These are phyloP conservation scores for Rubroboletus pulcherrimus DNA, from an alignment of 768 basidiomycete species.

Conservation along the genomic window DNA sequence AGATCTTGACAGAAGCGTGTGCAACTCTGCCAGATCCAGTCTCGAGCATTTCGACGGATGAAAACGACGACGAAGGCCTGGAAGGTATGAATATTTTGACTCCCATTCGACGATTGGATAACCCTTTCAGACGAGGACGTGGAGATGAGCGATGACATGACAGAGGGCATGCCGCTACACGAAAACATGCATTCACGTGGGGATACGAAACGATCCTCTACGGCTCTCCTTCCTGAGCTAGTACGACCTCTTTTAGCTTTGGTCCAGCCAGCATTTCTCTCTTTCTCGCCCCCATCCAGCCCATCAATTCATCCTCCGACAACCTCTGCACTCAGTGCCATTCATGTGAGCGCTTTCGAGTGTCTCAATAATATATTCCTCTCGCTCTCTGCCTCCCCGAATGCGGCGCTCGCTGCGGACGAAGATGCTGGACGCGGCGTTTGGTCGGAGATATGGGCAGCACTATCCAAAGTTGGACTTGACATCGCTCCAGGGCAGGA, in stretches of 20 bases:
- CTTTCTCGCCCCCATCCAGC: conserved; percentile 69
- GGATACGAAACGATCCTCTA: conserved; percentile 28
- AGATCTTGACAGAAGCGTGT: conserved; percentile 84
- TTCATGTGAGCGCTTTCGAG: conserved; percentile 83
- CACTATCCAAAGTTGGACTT: conserved; percentile 56
- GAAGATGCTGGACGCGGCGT: conserved; percentile 47
- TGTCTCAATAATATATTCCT: conserved; percentile 89
- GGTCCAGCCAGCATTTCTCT: conserved; percentile 71
- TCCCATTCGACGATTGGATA: conserved; percentile 22
- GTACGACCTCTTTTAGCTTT: conserved; percentile 66
- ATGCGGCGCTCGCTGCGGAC: conserved; percentile 41
- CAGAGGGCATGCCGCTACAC: conserved; percentile 25
- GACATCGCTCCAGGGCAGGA: conserved; percentile 63
- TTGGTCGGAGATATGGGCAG: conserved; percentile 66
- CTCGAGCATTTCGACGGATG: conserved; percentile 33
- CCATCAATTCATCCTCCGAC: conserved; percentile 83
- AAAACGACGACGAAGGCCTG: conserved; percentile 31
- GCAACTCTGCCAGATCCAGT: conserved; percentile 82
- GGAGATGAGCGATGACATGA: conserved; percentile 33
- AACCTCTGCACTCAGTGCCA: conserved; percentile 77
- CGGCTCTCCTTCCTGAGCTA: conserved; percentile 51
- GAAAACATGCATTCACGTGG: conserved; percentile 14
- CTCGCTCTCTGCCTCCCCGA: conserved; percentile 54
- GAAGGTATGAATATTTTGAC: conserved; percentile 29
- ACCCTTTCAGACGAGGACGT: conserved; percentile 42